Evolutionary conservation across 169 alveolate genomes (phyloP).

Genomic region (Eimeria acervulina): DNA sequence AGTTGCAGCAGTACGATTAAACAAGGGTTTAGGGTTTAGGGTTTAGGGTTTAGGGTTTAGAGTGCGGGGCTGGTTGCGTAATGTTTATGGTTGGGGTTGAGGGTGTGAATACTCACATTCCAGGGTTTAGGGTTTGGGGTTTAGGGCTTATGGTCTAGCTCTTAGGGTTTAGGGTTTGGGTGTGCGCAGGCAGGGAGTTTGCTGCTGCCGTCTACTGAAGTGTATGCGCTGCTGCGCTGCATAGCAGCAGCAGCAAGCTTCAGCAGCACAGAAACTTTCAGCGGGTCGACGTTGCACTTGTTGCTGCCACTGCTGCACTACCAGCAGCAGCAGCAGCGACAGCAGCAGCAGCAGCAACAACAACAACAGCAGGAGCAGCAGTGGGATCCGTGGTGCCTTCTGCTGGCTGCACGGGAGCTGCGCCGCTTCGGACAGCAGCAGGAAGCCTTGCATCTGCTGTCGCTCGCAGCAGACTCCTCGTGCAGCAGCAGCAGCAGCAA

Average conservation of each 20-base stretch:
- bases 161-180: conserved; percentile 34
- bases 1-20: neutral
- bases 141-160: neutral
- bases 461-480: neutral
- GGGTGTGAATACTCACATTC: too few relatives aligned
- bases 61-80: neutral
- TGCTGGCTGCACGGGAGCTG: conserved; percentile 27
- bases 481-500: conserved; percentile 31
- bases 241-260: conserved; percentile 20
- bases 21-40: too few relatives aligned
- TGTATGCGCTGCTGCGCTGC: neutral
- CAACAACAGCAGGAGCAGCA: neutral
- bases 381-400: neutral
- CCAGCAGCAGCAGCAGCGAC: neutral
- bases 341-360: neutral
- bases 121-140: neutral
- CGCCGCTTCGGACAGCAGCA: neutral
- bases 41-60: neutral
- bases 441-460: conserved; percentile 20
- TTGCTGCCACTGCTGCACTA: conserved; percentile 24
- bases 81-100: neutral
- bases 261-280: neutral
- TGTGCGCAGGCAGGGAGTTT: neutral
- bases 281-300: conserved; percentile 6
- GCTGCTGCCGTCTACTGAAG: neutral